Conservation (phyloP, 148 eudicot genomes). For the Agrostemma githago region DNA sequence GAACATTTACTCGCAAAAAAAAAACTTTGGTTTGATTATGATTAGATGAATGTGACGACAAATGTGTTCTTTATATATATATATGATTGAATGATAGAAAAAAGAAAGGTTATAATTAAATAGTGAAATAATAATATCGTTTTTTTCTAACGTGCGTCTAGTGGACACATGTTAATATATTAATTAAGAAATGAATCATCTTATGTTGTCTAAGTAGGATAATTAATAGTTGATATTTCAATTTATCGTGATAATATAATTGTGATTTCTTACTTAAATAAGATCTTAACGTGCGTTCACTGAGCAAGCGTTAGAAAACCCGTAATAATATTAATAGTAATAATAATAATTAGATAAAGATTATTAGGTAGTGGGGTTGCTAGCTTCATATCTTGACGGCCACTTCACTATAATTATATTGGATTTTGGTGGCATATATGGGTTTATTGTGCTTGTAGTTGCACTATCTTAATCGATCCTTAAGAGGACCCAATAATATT, state of each 20-base stretch:
- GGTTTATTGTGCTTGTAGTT: slow-evolving; percentile 33
- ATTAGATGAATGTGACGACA: slow-evolving; percentile 7
- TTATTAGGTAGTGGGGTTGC: slow-evolving; percentile 19
- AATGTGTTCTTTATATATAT: slow-evolving; percentile 8
- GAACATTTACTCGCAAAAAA: no score
- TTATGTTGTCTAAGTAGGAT: no score
- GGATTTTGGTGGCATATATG: slow-evolving; percentile 38
- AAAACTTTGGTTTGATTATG: neutral
- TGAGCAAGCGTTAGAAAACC: no score
- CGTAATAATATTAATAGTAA: neutral
- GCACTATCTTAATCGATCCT: slow-evolving; percentile 34
- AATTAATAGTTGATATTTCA: no score
- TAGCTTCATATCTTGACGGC: slow-evolving; percentile 68
- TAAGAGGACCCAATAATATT: neutral
- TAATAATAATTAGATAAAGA: no score
- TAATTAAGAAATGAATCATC: no score
- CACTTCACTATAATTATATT: slow-evolving; percentile 62
- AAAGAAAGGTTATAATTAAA: slow-evolving; percentile 5
- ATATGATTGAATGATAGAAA: neutral
- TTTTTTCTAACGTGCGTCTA: no score
- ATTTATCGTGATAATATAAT: no score
- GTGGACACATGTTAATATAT: no score
- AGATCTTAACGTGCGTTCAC: no score
- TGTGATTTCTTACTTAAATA: no score
- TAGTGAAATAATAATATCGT: neutral